Evolutionary conservation across 257 asterid species (phyloP).

Genomic region (Salvia splendens): DNA sequence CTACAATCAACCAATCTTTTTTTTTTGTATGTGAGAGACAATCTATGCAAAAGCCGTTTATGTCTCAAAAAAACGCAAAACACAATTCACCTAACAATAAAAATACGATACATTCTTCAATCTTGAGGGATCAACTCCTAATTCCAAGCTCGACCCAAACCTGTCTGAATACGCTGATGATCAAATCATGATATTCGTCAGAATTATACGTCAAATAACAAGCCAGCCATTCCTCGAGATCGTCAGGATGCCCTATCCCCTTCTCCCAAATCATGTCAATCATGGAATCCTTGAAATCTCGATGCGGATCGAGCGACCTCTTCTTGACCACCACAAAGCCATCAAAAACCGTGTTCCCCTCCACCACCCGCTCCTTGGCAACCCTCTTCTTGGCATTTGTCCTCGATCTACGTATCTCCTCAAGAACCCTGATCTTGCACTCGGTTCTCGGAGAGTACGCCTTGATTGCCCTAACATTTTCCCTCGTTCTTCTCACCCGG

Average conservation of each 20-base stretch:
- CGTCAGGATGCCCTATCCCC: constrained; percentile 52
- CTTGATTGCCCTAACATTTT: constrained; percentile 29
- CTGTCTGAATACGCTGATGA: constrained; percentile 68
- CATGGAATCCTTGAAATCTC: constrained; percentile 87
- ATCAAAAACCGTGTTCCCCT: constrained; percentile 40
- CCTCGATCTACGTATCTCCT: constrained; percentile 63
- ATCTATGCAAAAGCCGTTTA: too few species aligned
- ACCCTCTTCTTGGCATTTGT: constrained; percentile 35
- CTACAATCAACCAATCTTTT: too few species aligned
- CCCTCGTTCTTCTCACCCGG: constrained; percentile 35
- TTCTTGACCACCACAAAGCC: constrained; percentile 72
- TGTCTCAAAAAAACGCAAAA: neutral
- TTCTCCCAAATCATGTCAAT: constrained; percentile 77
- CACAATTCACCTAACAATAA: constrained; percentile 17
- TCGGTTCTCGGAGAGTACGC: constrained; percentile 59
- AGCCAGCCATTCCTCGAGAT: constrained; percentile 78
- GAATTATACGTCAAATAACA: constrained; percentile 70
- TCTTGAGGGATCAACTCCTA: constrained; percentile 26
- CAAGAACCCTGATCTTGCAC: constrained; percentile 65
- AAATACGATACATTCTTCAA: constrained; percentile 24
- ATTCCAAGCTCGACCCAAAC: constrained; percentile 66
- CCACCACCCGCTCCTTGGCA: constrained; percentile 21
- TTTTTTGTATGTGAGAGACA: too few species aligned
- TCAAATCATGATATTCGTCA: constrained; percentile 67
- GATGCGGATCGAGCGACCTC: constrained; percentile 59